phyloP scores from a whole-genome alignment of 352 stramenopile genomes.

The Globisporangium middletonii region DNA sequence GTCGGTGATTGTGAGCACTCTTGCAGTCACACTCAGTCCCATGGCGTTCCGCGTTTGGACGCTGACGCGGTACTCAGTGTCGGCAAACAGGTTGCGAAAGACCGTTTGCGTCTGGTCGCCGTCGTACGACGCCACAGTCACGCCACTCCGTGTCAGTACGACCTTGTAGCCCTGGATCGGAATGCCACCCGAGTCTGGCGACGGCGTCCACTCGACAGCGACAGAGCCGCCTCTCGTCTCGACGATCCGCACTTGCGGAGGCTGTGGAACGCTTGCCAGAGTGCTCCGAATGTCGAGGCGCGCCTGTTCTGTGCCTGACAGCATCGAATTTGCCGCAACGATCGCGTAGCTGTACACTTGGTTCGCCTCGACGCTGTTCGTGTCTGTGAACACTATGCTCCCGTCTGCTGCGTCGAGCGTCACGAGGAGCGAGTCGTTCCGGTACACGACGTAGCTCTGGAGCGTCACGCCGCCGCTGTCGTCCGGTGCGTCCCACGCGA shows the following conservation, averaged over 20 bases:
- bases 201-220: conserved; percentile 12
- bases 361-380: conserved; percentile 17
- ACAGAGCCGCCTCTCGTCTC: conserved; percentile 26
- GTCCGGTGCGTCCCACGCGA: conserved; percentile 33
- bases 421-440: conserved; percentile 20
- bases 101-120: conserved; percentile 4
- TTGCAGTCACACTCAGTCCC: conserved; percentile 14
- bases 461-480: conserved; percentile 32
- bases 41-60: conserved; percentile 24
- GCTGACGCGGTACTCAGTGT: conserved; percentile 24
- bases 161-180: conserved; percentile 19
- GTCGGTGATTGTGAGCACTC: conserved; percentile 14
- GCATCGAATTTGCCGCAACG: conserved; percentile 22
- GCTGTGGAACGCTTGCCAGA: conserved; percentile 10
- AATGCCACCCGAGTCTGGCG: conserved; percentile 28
- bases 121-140: conserved; percentile 17
- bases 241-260: conserved; percentile 12
- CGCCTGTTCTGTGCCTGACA: conserved; percentile 1
- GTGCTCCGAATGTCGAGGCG: conserved; percentile 17
- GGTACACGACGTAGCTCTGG: conserved; percentile 31
- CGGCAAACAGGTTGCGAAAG: conserved; percentile 26
- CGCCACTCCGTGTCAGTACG: conserved; percentile 6
- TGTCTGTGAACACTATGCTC: conserved; percentile 22
- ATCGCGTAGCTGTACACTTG: conserved; percentile 38
- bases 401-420: conserved; percentile 2